Conservation (phyloP, 164 flowering plant genomes). For the Kingdonia uniflora region DNA sequence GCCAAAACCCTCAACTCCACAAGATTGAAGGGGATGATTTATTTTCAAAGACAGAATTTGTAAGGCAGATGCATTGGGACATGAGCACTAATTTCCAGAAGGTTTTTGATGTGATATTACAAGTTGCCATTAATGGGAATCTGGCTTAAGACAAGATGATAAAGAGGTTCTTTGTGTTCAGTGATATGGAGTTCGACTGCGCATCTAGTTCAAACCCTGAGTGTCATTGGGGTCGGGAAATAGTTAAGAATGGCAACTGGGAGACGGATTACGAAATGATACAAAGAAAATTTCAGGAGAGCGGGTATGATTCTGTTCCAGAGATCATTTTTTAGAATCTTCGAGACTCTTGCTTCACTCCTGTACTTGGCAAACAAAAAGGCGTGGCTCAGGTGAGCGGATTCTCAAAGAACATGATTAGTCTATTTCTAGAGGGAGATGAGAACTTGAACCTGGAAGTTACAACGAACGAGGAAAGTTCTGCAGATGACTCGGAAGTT, state of each 20-base stretch:
- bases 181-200: conserved; percentile 2
- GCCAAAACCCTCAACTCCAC: neutral
- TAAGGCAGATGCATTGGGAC: neutral
- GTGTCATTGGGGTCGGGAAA: neutral
- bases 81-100: neutral
- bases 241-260: neutral
- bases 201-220: neutral
- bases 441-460: too few species aligned
- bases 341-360: neutral
- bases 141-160: neutral
- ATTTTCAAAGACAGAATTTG: neutral
- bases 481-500: too few species aligned
- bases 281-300: neutral
- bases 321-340: neutral
- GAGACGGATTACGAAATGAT: neutral
- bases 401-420: conserved; percentile 1
- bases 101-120: neutral
- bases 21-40: neutral
- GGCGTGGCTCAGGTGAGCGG: neutral
- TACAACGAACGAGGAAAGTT: too few species aligned
- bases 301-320: neutral
- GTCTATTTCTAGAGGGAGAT: neutral
- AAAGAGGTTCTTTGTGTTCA: neutral
- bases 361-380: neutral
- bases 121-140: conserved; percentile 2